These are phyloP conservation scores for Aureobasidium lini DNA, from an alignment of 2,329 filamentous ascomycete species.

Conservation along the genomic window DNA sequence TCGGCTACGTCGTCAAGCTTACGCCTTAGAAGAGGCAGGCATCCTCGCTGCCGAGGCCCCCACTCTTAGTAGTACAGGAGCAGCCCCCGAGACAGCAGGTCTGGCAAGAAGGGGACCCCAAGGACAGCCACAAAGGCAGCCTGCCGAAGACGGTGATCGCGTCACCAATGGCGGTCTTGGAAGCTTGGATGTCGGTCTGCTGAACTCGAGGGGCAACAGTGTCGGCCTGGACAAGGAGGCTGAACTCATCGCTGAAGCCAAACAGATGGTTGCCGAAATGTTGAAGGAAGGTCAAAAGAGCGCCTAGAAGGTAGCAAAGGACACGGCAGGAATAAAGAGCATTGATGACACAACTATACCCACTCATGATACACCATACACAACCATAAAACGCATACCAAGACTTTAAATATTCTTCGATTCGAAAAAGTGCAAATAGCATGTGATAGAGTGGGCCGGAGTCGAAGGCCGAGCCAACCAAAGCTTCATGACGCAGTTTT, in stretches of 20 bases:
- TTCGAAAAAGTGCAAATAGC: neutral
- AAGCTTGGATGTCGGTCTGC: constrained; percentile 72
- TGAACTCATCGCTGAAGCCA: constrained; percentile 64
- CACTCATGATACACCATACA: neutral
- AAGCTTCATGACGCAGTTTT: constrained; percentile 2
- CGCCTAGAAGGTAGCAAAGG: neutral
- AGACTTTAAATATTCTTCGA: too few relatives aligned
- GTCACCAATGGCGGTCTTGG: constrained; percentile 41
- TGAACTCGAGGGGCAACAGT: constrained; percentile 78
- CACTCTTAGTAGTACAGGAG: constrained; percentile 25
- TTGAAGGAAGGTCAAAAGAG: constrained; percentile 8
- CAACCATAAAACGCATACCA: neutral
- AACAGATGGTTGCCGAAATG: constrained; percentile 43
- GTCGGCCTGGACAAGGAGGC: constrained; percentile 77
- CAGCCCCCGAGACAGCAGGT: constrained; percentile 13
- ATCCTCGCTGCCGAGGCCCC: constrained; percentile 51
- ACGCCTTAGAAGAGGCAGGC: constrained; percentile 72
- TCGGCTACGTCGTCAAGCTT: constrained; percentile 65
- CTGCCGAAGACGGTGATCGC: constrained; percentile 20
- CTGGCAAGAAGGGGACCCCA: constrained; percentile 13
- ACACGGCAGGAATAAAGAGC: neutral
- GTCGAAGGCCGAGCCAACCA: neutral
- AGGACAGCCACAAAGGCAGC: constrained; percentile 9
- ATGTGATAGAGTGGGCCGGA: neutral
- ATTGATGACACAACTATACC: neutral